Percentiles rank a stretch among this genome's conserved stretches.
phyloP scores from a whole-genome alignment of 805 yeast species.

The Zygotorulaspora florentina region DNA sequence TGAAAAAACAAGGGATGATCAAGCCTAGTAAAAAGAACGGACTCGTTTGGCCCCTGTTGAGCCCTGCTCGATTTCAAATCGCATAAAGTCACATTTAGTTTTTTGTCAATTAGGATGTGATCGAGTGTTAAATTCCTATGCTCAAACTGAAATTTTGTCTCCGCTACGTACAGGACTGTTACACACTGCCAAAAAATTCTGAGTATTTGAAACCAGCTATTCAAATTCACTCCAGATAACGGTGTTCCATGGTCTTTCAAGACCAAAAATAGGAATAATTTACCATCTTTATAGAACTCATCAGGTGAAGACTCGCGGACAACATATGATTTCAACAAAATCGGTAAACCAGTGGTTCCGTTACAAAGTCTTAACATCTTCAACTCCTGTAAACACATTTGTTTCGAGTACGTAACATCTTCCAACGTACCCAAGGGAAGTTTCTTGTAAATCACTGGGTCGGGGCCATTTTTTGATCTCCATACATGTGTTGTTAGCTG shows the following conservation, averaged over 20 bases:
- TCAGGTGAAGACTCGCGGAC: constrained; percentile 10
- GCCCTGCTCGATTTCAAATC: constrained; percentile 54
- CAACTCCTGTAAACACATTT: constrained; percentile 28
- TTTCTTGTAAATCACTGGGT: constrained; percentile 22
- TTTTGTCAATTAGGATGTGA: constrained; percentile 47
- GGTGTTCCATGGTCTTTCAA: constrained; percentile 32
- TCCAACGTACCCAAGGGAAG: constrained; percentile 18
- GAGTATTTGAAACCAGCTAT: constrained; percentile 25
- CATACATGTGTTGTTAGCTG: constrained; percentile 20
- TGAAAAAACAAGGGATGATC: constrained; percentile 60
- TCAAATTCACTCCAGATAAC: constrained; percentile 10
- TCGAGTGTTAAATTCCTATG: constrained; percentile 71
- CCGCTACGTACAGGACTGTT: constrained; percentile 48
- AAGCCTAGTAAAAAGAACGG: constrained; percentile 47
- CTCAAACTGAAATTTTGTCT: constrained; percentile 52
- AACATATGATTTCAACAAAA: constrained; percentile 24
- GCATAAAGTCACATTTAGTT: constrained; percentile 46
- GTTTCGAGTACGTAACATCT: constrained; percentile 17
- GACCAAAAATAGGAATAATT: constrained; percentile 20
- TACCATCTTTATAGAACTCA: constrained; percentile 6
- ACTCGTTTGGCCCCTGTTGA: constrained; percentile 9
- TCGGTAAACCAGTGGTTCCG: constrained; percentile 32
- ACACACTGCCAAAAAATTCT: constrained; percentile 54
- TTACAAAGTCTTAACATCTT: constrained; percentile 21
- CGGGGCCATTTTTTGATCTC: constrained; percentile 18